Evolutionary conservation across 108 stramenopile species (phyloP), one percentile per base, ranked within the genome.

Genomic region (Heterococcus sp.): DNA sequence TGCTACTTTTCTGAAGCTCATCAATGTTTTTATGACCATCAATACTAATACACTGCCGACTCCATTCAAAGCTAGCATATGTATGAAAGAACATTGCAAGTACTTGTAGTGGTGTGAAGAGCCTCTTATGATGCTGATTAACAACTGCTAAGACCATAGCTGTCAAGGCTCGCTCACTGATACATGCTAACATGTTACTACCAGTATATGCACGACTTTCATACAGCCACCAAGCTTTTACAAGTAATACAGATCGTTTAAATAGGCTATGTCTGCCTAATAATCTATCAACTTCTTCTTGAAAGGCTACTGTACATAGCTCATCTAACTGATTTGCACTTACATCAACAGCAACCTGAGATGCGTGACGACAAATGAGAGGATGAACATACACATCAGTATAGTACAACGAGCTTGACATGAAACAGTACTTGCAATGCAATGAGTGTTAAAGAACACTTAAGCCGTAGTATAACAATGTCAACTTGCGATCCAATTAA

Each of bases 221-320:
- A 65, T 84, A 85, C 37, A 84, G 69, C 85, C 85, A 85, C 85
- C 85, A 86, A 3, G 85, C 85, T 76, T 84, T 86, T 28, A 86
- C 35, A 27, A 86, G 83, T 14, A 84, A 33, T 32, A 86, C 30
- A 33, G 75, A 77, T 36, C 77, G 66, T 82, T 86, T 86, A 76
- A 86, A 77, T 35, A 86, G 80, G 33, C 83, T 82, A 35, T 82
- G 33, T 38, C 78, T 84, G 28, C 85, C 85, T 2, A 86, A 63
- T 2, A 84, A 66, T 65, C 74, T 69, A 35, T 86, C 85, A 28
- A 69, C 37, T 75, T 86, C 85, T 38, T 86, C 85, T 1, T 83
- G 65, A 39, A 86, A 76, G 5, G 85, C 82, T 4, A 84, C 82
- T 30, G 77, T 69, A 34, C 74, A 83, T 32, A 86, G 77, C 33